Evolutionary conservation across 2,329 filamentous ascomycete genomes (phyloP), one percentile per base, ranked within the genome.

Genomic region (Pseudocercospora crystallina): DNA sequence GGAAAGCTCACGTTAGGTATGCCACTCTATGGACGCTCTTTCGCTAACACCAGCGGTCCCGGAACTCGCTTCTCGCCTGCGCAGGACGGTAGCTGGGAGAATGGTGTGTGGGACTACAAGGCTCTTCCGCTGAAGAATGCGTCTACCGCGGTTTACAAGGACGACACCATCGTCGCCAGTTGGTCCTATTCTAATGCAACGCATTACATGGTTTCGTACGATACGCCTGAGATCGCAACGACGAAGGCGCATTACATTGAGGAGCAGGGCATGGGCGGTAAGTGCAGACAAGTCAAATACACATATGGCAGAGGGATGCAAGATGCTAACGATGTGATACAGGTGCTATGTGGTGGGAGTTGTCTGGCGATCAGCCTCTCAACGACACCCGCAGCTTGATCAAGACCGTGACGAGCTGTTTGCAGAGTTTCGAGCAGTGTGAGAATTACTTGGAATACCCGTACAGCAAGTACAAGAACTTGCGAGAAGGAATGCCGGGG

Each of bases 21-120:
- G 86, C 91, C 92, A 2, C 74, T 96, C 10, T 96, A 96, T 66
- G 92, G 91, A 1, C 86, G 90, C 30, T 82, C 88, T 0, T 96
- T 96, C 67, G 77, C 83, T 59, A 81, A 83, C 56, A 96, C 92
- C 0, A 78, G 85, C 14, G 90, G 90, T 0, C 79, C 82, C 0
- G 92, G 91, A 0, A 70, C 75, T 15, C 73, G 81, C 0, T 96
- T 80, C 71, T 79, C 70, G 32, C 89, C 88, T 5, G 76, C 87
- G 8, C 90, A 89, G 2, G 77, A 83, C 43, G 91, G 90, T 0
- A 87, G 80, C 47, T 96, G 87, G 86, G 91, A 96, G 73, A 74
- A 79, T 2, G 90, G 89, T 0, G 82, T 95, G 1, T 88, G 87
- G 60, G 60, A 62, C 20, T 62, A 62, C 35, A 62, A 62, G 41